These are phyloP conservation scores for Fusarium nodosum DNA, from an alignment of 2,329 filamentous ascomycete genomes.

Conservation along the genomic window DNA sequence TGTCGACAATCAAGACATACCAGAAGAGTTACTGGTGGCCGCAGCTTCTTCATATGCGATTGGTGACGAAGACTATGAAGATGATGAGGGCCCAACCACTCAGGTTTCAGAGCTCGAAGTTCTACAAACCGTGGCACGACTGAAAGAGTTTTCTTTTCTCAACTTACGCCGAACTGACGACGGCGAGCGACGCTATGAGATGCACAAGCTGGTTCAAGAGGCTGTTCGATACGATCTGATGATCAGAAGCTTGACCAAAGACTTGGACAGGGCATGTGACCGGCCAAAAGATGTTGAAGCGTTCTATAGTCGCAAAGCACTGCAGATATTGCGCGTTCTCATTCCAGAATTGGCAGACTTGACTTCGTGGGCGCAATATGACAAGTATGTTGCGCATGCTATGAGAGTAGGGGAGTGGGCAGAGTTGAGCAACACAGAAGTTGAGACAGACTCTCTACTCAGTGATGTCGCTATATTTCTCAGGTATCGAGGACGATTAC, in stretches of 20 bases:
- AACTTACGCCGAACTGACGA: background rate
- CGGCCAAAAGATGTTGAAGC: rapidly evolving
- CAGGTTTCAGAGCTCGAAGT: background rate
- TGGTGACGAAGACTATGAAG: rapidly evolving
- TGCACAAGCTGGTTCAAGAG: conserved; percentile 8
- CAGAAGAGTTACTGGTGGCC: background rate
- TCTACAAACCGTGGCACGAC: background rate
- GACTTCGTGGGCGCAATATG: background rate
- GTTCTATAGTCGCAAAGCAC: background rate
- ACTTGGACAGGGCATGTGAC: background rate
- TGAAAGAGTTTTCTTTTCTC: conserved; percentile 4
- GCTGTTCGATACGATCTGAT: background rate
- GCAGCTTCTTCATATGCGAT: background rate
- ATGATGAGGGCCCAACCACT: rapidly evolving
- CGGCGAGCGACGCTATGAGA: background rate
- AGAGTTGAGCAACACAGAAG: background rate
- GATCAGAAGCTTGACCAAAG: rapidly evolving
- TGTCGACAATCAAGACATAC: conserved; percentile 1
- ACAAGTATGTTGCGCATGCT: background rate
- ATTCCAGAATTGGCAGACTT: no score
- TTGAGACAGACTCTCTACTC: background rate
- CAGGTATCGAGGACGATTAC: background rate
- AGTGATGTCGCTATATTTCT: rapidly evolving
- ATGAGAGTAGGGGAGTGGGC: background rate
- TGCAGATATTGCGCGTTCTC: background rate